Evolutionary conservation across 2,329 filamentous ascomycete species (phyloP).

Genomic region (Cladosporium sphaerospermum): DNA sequence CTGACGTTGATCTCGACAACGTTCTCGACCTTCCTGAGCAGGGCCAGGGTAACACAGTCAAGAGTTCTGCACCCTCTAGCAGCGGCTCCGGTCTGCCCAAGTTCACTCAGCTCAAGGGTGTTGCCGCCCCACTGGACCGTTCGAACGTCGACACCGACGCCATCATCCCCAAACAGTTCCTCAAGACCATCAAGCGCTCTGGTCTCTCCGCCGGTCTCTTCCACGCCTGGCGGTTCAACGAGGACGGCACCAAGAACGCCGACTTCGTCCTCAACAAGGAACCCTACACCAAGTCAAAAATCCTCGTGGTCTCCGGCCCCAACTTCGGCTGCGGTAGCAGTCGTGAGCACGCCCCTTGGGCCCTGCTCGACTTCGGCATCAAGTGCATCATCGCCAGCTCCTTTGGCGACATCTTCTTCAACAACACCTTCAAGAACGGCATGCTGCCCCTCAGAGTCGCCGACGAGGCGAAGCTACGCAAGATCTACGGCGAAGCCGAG

Average conservation of each 20-base stretch:
- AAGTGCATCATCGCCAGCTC: constrained; percentile 86
- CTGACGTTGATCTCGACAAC: constrained; percentile 58
- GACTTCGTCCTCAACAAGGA: constrained; percentile 87
- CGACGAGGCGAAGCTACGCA: constrained; percentile 59
- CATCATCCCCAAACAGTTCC: constrained; percentile 98
- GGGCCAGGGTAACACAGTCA: constrained; percentile 58
- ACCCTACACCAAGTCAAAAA: constrained; percentile 77
- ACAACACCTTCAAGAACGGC: constrained; percentile 99
- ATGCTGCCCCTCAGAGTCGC: constrained; percentile 83
- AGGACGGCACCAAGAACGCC: constrained; percentile 62
- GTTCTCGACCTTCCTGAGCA: constrained; percentile 61
- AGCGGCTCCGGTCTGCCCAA: constrained; percentile 64
- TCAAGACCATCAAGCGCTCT: constrained; percentile 98
- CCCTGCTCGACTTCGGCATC: constrained; percentile 92
- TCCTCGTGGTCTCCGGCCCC: constrained; percentile 80
- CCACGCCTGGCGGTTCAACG: constrained; percentile 71
- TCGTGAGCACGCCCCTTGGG: constrained; percentile 95
- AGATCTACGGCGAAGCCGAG: constrained; percentile 68
- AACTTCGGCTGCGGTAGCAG: constrained; percentile 95
- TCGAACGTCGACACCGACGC: constrained; percentile 97
- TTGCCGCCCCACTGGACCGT: constrained; percentile 79
- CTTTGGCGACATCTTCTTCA: constrained; percentile 92
- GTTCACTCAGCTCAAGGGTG: constrained; percentile 77
- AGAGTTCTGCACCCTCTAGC: constrained; percentile 40
- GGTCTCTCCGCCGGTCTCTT: constrained; percentile 86